phyloP scores from a whole-genome alignment of 164 flowering plant species.

The Vitis riparia region DNA sequence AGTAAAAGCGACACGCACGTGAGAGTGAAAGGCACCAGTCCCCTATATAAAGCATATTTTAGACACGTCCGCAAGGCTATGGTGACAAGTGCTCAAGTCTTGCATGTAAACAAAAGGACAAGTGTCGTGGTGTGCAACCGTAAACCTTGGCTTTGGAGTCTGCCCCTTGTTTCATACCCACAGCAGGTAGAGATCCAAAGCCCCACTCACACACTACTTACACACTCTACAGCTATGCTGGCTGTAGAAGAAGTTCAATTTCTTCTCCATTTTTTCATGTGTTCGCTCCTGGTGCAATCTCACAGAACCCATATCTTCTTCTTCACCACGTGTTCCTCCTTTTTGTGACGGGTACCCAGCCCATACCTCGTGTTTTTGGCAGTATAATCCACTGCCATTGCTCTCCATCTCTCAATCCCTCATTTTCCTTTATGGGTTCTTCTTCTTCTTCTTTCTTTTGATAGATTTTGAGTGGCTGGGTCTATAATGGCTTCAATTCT shows the following conservation, averaged over 20 bases:
- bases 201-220: neutral
- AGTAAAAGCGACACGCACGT: neutral
- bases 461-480: neutral
- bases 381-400: neutral
- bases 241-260: neutral
- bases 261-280: neutral
- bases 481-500: constrained; percentile 52
- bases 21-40: neutral
- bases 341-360: constrained; percentile 11
- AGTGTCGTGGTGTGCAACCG: constrained; percentile 10
- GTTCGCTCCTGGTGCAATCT: neutral
- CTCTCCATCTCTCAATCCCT: neutral
- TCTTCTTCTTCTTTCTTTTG: constrained; percentile 6
- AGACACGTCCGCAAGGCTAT: neutral
- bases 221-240: no score
- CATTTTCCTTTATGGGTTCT: constrained; percentile 15
- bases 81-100: constrained; percentile 12
- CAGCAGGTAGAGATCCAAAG: no score
- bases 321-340: constrained; percentile 25
- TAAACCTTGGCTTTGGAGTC: neutral
- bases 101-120: constrained; percentile 15
- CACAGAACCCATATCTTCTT: constrained; percentile 2
- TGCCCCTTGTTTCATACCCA: neutral
- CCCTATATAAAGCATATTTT: neutral
- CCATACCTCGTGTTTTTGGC: constrained; percentile 1